Evolutionary conservation across 345 rosid genomes (phyloP), one percentile per base, ranked within the genome.

Genomic region (Boechera stricta): DNA sequence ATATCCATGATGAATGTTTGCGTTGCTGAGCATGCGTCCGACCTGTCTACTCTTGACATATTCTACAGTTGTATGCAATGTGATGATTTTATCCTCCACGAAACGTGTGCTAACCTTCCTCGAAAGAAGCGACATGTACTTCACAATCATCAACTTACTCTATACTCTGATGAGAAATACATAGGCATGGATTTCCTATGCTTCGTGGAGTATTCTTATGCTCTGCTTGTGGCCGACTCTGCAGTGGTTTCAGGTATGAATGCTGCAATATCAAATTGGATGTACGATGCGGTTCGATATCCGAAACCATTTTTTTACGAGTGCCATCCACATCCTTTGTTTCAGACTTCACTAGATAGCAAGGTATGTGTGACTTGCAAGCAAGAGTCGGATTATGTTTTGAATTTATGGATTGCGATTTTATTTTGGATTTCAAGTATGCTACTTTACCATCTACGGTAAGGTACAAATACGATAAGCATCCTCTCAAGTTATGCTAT

Each of bases 71-170:
- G 78, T 29, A 45, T 42, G 3, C 55, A 63, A 18, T 68, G 82
- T 32, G 48, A 28, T 8, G 31, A 16, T 13, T 79, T 67, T 31
- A 10, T 67, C 26, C 78, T 73, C 5, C 82, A 79, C 6, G 71
- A 61, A 53, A 36, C 11, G 4, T 79, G 78, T 15, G 78, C 69
- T 67, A 71, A 73, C 1, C 61, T 79, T 31, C 78, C 79, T n/a
- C 58, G 29, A 2, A n/a, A 45, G 36, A 52, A 62, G 39, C 44
- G 29, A 38, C 75, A 74, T 24, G 38, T 55, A 2, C 15, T 47
- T 4, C 75, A 73, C 41, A 56, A 24, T 13, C 75, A 68, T 28
- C 41, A 38, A 3, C 54, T 61, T 36, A 47, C 58, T 7, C 38
- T 67, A 18, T 67, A 52, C 60, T 0, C 48, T 52, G 59, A 51